These are phyloP conservation scores for Chaetomiaceae sp. DNA, from an alignment of 2,329 filamentous ascomycete species.

Conservation along the genomic window DNA sequence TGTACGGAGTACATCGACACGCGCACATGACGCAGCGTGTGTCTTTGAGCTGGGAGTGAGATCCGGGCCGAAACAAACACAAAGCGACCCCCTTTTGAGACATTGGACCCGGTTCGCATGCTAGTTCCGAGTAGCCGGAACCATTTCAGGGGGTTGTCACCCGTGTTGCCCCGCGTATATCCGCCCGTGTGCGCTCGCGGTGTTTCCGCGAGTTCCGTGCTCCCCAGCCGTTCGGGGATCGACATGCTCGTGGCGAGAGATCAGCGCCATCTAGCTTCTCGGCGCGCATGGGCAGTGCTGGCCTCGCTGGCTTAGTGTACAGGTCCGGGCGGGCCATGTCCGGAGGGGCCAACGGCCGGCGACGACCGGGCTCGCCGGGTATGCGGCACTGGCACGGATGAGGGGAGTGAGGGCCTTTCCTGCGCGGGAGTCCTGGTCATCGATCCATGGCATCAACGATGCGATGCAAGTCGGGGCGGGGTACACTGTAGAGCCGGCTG, in stretches of 20 bases:
- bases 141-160: too few relatives aligned
- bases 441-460: too few relatives aligned
- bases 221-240: neutral
- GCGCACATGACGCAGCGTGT: neutral
- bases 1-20: neutral
- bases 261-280: constrained; percentile 1
- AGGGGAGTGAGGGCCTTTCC: neutral
- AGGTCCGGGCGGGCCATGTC: neutral
- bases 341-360: neutral
- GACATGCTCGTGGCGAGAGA: constrained; percentile 9
- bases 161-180: neutral
- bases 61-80: too few relatives aligned
- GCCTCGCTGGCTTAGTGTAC: neutral
- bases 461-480: too few relatives aligned
- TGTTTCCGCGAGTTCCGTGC: neutral
- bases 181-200: neutral
- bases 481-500: too few relatives aligned
- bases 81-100: constrained; percentile 1
- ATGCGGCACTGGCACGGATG: neutral
- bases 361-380: neutral
- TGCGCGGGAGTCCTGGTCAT: too few relatives aligned
- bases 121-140: constrained; percentile 6
- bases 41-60: neutral
- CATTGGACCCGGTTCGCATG: neutral
- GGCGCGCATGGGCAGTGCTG: neutral